phyloP scores from a whole-genome alignment of 2,329 filamentous ascomycete genomes.

The Alternaria triticina region DNA sequence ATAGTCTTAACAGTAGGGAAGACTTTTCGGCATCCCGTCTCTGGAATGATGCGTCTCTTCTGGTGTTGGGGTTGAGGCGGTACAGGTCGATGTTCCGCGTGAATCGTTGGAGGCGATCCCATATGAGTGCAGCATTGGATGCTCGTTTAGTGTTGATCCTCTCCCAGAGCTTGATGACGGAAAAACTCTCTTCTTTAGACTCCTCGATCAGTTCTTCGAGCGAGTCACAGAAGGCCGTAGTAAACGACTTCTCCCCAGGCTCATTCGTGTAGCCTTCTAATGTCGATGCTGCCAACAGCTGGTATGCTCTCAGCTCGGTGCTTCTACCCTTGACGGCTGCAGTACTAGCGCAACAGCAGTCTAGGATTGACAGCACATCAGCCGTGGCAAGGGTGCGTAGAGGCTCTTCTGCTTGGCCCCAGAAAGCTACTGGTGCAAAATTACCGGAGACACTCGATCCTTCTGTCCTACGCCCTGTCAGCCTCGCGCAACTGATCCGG shows the following conservation, averaged over 20 bases:
- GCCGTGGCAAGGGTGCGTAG: neutral
- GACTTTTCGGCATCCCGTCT: neutral
- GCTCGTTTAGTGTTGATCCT: neutral
- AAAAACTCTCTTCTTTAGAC: neutral
- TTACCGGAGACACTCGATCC: no score
- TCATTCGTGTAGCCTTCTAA: neutral
- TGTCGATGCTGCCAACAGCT: constrained; percentile 10
- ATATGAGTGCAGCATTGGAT: neutral
- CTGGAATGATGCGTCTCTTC: neutral
- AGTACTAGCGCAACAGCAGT: constrained; percentile 40
- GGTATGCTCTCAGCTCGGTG: constrained; percentile 6
- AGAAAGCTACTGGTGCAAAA: no score
- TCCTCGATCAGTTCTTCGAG: neutral
- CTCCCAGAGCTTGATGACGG: neutral
- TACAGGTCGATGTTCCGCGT: neutral
- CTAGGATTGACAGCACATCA: constrained; percentile 39
- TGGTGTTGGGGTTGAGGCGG: neutral
- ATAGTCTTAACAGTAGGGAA: constrained; percentile 8
- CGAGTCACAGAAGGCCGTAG: neutral
- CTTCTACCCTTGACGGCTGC: constrained; percentile 17
- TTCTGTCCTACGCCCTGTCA: no score
- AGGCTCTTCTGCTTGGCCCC: no score
- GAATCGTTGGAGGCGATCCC: neutral
- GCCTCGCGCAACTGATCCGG: no score
- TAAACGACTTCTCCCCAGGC: neutral